Evolutionary conservation across 257 asterid genomes (phyloP).

Genomic region (Jasminum sambac): DNA sequence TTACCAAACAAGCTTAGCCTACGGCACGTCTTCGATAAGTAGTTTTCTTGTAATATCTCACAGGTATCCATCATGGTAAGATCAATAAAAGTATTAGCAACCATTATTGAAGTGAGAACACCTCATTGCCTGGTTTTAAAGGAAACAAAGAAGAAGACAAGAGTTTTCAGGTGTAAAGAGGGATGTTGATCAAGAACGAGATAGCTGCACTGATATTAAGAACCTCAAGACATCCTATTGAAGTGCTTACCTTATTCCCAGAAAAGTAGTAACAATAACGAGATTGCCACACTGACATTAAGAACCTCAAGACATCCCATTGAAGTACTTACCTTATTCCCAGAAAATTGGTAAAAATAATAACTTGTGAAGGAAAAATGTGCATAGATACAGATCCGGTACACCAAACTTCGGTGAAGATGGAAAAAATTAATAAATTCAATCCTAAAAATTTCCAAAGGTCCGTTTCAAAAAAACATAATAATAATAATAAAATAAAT

Average conservation of each 20-base stretch:
- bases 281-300: not conserved
- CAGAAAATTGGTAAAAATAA: not conserved
- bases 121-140: not conserved
- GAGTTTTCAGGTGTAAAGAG: not conserved
- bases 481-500: too few species aligned
- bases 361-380: not conserved
- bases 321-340: not conserved
- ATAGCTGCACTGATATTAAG: not conserved
- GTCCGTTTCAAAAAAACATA: too few species aligned
- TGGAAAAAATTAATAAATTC: not conserved
- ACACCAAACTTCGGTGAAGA: not conserved
- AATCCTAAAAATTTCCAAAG: not conserved
- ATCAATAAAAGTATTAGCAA: constrained; percentile 8
- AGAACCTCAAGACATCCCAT: not conserved
- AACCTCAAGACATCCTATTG: not conserved
- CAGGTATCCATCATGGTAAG: not conserved
- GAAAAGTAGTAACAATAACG: not conserved
- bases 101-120: not conserved
- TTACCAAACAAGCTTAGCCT: too few species aligned
- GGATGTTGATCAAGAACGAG: not conserved
- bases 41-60: too few species aligned
- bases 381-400: not conserved
- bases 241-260: not conserved
- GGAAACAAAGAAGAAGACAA: not conserved
- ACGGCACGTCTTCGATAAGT: too few species aligned